Evolutionary conservation across 1,284 basidiomycete genomes (phyloP), one percentile per base, ranked within the genome.

Genomic region (Thecaphora thlaspeos): DNA sequence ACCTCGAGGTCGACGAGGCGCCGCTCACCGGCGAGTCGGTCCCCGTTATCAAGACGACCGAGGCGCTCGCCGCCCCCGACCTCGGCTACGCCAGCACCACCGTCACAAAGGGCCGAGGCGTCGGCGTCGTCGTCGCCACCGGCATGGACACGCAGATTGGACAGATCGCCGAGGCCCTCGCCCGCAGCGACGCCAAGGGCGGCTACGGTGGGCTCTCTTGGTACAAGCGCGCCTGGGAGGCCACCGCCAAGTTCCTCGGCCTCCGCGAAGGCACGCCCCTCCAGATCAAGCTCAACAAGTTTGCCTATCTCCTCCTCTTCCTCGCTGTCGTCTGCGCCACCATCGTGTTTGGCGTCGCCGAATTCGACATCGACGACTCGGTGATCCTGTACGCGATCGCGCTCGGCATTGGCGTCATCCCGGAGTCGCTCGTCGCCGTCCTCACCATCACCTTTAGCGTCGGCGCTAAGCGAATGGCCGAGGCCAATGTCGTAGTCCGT

Each of bases 231-330:
- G 45, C 49, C 12, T 73, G 70, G 70, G 66, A 69, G 32, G 39
- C 63, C 22, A 57, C 49, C 30, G 68, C 70, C 36, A 55, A 44
- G 34, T 68, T 68, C 58, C 63, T 82, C n/a, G 82, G 82, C 42
- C 71, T 82, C 4, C 79, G 77, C 18, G 80, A 80, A 22, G 82
- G 80, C 7, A 86, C 84, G 0, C 86, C 84, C 1, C 81, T 86
- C 4, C 85, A 86, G 75, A 83, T 84, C 73, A 86, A 85, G 75
- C 79, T 84, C 52, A 81, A 82, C 71, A 83, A 82, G 65, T 82
- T 87, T 26, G 86, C 86, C 2, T 84, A 84, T 62, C 73, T 84
- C n/a, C 80, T 87, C 4, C 82, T 86, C 32, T 81, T 76, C 17
- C 80, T 82, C 39, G 84, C 85, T 12, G 79, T 84, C 54, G 49